A percentile compares a stretch with the other conserved stretches of the same genome.
phyloP scores from a whole-genome alignment of 768 basidiomycete species.

The Myochromella boudieri region DNA sequence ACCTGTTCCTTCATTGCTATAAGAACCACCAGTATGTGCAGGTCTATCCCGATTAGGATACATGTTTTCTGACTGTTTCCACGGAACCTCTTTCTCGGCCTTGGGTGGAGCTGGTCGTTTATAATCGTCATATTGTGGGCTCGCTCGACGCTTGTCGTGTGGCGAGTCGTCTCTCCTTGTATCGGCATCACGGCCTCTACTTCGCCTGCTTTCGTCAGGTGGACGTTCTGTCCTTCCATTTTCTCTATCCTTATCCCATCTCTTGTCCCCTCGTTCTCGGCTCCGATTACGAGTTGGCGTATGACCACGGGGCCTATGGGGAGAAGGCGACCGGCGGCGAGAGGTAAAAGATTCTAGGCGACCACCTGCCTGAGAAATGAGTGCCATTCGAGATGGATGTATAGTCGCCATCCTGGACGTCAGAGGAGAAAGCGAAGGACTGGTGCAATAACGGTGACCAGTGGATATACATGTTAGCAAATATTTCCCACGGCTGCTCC shows the following conservation, averaged over 20 bases:
- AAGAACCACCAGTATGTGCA: constrained; percentile 28
- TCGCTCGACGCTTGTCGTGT: constrained; percentile 36
- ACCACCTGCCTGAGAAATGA: constrained; percentile 13
- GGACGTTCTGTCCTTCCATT: too few species aligned
- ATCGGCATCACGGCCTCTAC: constrained; percentile 22
- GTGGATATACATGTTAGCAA: too few species aligned
- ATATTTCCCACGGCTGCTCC: too few species aligned
- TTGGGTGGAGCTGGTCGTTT: constrained; percentile 37
- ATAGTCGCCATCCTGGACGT: constrained; percentile 15
- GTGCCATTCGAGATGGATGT: constrained; percentile 16
- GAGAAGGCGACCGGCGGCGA: constrained; percentile 36
- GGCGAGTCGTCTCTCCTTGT: constrained; percentile 5
- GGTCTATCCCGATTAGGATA: constrained; percentile 42
- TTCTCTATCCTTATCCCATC: too few species aligned
- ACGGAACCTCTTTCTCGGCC: constrained; percentile 34
- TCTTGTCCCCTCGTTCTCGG: constrained; percentile 24
- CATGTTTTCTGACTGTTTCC: constrained; percentile 56
- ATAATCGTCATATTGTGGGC: constrained; percentile 65
- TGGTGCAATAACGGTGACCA: too few species aligned
- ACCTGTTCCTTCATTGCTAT: constrained; percentile 36
- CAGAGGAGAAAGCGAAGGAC: too few species aligned
- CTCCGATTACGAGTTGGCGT: constrained; percentile 31
- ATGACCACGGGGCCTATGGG: constrained; percentile 32
- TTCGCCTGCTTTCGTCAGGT: too few species aligned
- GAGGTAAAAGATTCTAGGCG: constrained; percentile 6